Evolutionary conservation across 805 yeast genomes (phyloP), one percentile per base, ranked within the genome.

Genomic region (Pichia nanzhaoensis): DNA sequence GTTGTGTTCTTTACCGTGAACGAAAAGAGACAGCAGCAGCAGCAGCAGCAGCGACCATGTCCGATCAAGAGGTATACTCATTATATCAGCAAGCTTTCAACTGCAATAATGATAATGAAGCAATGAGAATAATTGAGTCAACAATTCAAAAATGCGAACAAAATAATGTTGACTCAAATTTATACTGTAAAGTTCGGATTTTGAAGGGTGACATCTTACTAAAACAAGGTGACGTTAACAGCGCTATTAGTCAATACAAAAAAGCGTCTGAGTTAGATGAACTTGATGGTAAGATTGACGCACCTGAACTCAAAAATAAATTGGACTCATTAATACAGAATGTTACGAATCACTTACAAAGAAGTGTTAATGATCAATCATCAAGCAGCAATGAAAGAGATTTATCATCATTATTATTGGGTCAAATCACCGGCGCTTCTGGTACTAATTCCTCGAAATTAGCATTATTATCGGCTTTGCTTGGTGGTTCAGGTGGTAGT

Each of bases 181-280:
- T 61, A 27, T 52, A 38, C 28, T 54, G 61, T 42, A 57, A 51
- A 41, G 55, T 48, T 33, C 52, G 59, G 82, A 51, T 61, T 18
- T 55, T 53, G 4, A 40, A 55, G 13, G 66, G 66, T 45, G 65
- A 62, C 36, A 43, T 59, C 10, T 45, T 53, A 12, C 39, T 57
- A 12, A 49, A 50, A 5, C 51, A 55, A 38, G 63, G 61, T 20
- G 37, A 60, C 22, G 42, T 48, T 7, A 45, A 50, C 21, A 54
- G 39, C 19, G 66, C 66, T 8, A 52, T 60, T 18, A 57, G 51
- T 6, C 54, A 59, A 44, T 62, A 60, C 41, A 50, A 51, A 22
- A 46, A 49, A 44, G 66, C 66, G 17, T 60, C 63, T 17, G 52
- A 55, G 39, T 53, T 61, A 32, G 66, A 62, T 47, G 65, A 62